Evolutionary conservation across 2,329 filamentous ascomycete genomes (phyloP), one percentile per base, ranked within the genome.

Genomic region (Calonectria montana): DNA sequence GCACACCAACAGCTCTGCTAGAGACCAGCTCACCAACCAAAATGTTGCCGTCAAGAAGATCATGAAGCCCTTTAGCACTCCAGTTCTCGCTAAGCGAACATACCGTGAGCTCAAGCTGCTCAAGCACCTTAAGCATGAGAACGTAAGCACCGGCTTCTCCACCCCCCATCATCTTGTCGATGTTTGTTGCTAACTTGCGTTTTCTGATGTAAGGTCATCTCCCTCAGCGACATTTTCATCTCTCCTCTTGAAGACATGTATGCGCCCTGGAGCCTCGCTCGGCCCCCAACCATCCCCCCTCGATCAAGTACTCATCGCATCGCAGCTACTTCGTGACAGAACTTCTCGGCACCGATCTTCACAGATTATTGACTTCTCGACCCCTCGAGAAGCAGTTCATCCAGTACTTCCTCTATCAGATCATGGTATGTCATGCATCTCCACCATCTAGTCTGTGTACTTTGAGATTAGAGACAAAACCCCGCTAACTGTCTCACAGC

Each of bases 31-130:
- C 85, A 98, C 97, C 72, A 94, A 91, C 83, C 96, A 98, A 85
- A 95, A 96, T 85, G 97, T 99, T 73, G 97, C 97, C 71, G 96
- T 99, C 83, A 99, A 99, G 91, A 99, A 99, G 91, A 99, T 99
- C 82, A 98, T 99, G 96, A 99, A 98, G 89, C 97, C 97, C 12
- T 99, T 99, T 87, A 98, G 96, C 89, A 99, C 97, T n/a, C 96
- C 97, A 1, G 97, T 99, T 71, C 89, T 99, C 59, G 97, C 97
- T 71, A 99, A 99, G 89, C 91, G 97, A 82, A 99, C 97, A 77
- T 99, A 99, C 85, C 93, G 97, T 82, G 97, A 99, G 85, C 88
- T 99, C 82, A 99, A 98, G 88, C 91, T 99, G 75, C 88, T 99
- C 81, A 99, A 98, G 88, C 97, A 99, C 82, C 88, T 99, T 73